These are phyloP conservation scores for Linnemannia exigua DNA, from an alignment of 192 early-diverging fungal genomes.

Conservation along the genomic window DNA sequence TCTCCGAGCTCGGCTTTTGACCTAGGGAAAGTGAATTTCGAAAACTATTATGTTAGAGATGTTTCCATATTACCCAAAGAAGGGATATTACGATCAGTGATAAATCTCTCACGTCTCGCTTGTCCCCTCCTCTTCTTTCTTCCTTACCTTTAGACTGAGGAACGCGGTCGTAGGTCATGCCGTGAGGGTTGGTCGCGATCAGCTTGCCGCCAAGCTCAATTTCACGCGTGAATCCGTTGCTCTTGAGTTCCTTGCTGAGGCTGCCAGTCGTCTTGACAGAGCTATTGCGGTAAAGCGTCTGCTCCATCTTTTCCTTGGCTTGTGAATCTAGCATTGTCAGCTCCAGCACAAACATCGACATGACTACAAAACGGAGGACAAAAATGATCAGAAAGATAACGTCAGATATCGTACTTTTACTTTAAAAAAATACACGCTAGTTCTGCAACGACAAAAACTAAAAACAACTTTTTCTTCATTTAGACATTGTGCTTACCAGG, in stretches of 20 bases:
- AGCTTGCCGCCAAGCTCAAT: slow-evolving; percentile 9
- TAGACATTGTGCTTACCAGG: slow-evolving; percentile 61
- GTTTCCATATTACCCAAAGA: too few relatives aligned
- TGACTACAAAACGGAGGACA: slow-evolving; percentile 18
- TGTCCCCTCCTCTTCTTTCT: background rate
- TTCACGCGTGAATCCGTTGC: background rate
- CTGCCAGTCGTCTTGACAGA: background rate
- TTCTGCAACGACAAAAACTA: too few relatives aligned
- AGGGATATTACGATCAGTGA: too few relatives aligned
- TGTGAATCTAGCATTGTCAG: slow-evolving; percentile 60
- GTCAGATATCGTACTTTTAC: slow-evolving; percentile 3
- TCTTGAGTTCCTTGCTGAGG: background rate
- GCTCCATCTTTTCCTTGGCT: slow-evolving; percentile 62
- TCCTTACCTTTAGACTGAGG: background rate
- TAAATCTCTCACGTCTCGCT: too few relatives aligned
- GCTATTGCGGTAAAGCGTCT: slow-evolving; percentile 65
- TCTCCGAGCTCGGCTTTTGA: slow-evolving; percentile 67
- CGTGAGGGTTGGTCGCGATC: slow-evolving; percentile 12
- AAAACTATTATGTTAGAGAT: too few relatives aligned
- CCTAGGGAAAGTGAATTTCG: slow-evolving; percentile 39
- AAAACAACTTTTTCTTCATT: background rate
- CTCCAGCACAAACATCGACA: slow-evolving; percentile 55
- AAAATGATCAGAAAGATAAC: background rate
- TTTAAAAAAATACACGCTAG: too few relatives aligned
- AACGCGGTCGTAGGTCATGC: background rate